Evolutionary conservation across 306 rosid genomes (phyloP).

Genomic region (Quercus aquifolioides): DNA sequence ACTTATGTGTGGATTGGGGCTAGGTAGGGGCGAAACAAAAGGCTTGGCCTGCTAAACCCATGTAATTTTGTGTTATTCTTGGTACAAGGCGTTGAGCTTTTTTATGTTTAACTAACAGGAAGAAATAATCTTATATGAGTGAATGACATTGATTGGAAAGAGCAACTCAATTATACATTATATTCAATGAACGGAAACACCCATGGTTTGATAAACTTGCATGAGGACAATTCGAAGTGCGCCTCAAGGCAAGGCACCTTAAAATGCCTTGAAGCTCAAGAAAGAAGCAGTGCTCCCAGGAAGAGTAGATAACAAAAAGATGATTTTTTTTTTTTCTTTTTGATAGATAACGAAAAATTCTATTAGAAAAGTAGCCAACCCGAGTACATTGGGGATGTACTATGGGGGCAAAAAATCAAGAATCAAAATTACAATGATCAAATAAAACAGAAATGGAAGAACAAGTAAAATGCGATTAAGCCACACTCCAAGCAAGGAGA

Average conservation of each 20-base stretch:
- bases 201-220: neutral
- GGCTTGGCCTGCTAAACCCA: neutral
- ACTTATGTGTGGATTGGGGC: neutral
- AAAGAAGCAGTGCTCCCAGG: neutral
- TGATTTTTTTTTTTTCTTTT: too few relatives aligned
- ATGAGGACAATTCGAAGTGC: neutral
- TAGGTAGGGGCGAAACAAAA: neutral
- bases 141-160: neutral
- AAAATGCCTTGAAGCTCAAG: neutral
- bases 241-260: neutral
- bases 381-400: too few relatives aligned
- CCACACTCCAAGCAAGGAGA: too few relatives aligned
- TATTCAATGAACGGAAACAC: neutral
- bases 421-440: too few relatives aligned
- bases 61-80: neutral
- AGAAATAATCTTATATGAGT: neutral
- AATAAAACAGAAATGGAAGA: too few relatives aligned
- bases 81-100: neutral
- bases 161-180: neutral
- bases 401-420: too few relatives aligned
- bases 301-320: too few relatives aligned
- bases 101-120: neutral
- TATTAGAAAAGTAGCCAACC: too few relatives aligned
- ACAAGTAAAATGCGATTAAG: too few relatives aligned
- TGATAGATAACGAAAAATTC: too few relatives aligned